Conservation (phyloP, 768 basidiomycete species). For the Phanerochaete sordida region DNA sequence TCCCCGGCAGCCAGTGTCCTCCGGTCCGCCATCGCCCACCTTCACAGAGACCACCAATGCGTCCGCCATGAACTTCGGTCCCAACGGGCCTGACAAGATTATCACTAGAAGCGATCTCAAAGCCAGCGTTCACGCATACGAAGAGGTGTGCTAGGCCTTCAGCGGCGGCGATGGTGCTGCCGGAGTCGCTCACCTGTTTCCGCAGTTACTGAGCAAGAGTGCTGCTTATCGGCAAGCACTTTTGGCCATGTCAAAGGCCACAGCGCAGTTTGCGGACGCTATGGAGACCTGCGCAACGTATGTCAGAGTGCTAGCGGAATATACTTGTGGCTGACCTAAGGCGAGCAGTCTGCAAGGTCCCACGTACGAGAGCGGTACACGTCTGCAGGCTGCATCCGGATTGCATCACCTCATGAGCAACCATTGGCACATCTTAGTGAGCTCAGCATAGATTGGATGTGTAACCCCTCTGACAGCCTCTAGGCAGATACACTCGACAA, state of each 20-base stretch:
- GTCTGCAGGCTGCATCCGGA: slow-evolving; percentile 83
- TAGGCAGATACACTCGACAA: slow-evolving; percentile 85
- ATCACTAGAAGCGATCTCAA: slow-evolving; percentile 80
- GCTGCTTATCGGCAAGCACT: slow-evolving; percentile 80
- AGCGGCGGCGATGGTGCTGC: neutral
- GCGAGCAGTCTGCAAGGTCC: slow-evolving; percentile 67
- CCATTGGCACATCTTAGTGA: slow-evolving; percentile 87
- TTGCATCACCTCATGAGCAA: slow-evolving; percentile 90
- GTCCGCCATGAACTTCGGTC: slow-evolving; percentile 74
- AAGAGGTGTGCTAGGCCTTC: slow-evolving; percentile 56
- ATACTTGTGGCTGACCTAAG: neutral
- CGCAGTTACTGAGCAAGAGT: slow-evolving; percentile 70
- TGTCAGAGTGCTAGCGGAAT: slow-evolving; percentile 22
- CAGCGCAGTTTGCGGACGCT: slow-evolving; percentile 82
- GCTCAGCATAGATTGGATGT: slow-evolving; percentile 23
- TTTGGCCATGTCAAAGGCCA: slow-evolving; percentile 76
- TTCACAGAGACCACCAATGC: slow-evolving; percentile 79
- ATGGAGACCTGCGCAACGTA: slow-evolving; percentile 83
- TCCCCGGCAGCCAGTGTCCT: slow-evolving; percentile 43
- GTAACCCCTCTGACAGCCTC: neutral
- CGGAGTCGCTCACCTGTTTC: slow-evolving; percentile 4
- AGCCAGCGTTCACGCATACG: slow-evolving; percentile 73
- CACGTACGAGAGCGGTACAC: slow-evolving; percentile 73
- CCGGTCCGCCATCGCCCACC: slow-evolving; percentile 75
- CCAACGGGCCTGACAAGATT: slow-evolving; percentile 73